These are phyloP conservation scores for Fallopia convolvulus DNA, from an alignment of 148 eudicot genomes.

Conservation along the genomic window DNA sequence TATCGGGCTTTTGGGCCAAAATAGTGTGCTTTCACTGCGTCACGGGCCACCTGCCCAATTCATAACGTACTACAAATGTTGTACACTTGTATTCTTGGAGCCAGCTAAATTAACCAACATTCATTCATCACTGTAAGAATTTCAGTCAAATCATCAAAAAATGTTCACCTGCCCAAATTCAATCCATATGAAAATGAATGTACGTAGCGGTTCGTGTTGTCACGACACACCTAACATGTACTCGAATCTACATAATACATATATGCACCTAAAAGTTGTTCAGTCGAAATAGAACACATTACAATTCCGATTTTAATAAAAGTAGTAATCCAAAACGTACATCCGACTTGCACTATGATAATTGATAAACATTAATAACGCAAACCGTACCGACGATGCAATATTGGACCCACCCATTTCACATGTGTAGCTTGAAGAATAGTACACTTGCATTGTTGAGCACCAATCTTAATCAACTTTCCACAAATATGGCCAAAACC, in stretches of 20 bases:
- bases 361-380: not conserved
- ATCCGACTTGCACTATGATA: not conserved
- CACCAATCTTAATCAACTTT: constrained; percentile 2
- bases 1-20: not conserved
- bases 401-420: not conserved
- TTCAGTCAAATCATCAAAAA: too few relatives aligned
- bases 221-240: too few relatives aligned
- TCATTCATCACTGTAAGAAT: too few relatives aligned
- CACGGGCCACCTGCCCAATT: not conserved
- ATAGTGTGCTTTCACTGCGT: not conserved
- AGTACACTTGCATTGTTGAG: not conserved
- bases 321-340: not conserved
- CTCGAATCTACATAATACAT: too few relatives aligned
- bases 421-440: not conserved
- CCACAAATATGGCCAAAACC: not conserved
- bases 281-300: too few relatives aligned
- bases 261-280: too few relatives aligned
- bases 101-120: not conserved
- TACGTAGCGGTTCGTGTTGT: too few relatives aligned
- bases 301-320: too few relatives aligned
- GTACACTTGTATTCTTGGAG: not conserved
- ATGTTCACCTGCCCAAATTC: too few relatives aligned
- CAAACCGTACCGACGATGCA: not conserved
- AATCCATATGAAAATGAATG: too few relatives aligned
- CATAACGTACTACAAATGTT: not conserved